Conservation (phyloP, 345 rosid genomes). For the Kandelia obovata region DNA sequence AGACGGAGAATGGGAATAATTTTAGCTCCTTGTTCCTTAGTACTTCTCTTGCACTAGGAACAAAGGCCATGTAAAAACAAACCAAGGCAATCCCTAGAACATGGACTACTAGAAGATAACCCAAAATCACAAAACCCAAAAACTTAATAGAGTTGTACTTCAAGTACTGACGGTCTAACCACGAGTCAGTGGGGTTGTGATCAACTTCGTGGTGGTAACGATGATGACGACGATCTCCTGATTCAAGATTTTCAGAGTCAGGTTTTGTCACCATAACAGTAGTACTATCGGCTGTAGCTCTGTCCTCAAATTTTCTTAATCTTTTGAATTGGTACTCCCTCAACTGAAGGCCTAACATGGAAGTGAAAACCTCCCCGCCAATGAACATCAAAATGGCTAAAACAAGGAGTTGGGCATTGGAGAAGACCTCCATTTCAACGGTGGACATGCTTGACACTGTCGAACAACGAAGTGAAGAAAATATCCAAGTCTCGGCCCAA, state of each 20-base stretch:
- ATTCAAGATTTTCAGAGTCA: too few relatives aligned
- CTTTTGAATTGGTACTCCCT: neutral
- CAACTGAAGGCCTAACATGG: conserved; percentile 36
- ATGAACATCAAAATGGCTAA: conserved; percentile 50
- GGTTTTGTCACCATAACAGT: too few relatives aligned
- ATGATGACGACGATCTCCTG: too few relatives aligned
- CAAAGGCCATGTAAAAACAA: neutral
- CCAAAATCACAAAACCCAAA: neutral
- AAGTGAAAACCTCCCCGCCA: conserved; percentile 64
- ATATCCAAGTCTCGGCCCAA: conserved; percentile 38
- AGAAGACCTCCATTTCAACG: conserved; percentile 73
- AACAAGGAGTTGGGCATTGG: conserved; percentile 52
- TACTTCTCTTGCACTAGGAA: neutral
- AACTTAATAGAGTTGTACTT: neutral
- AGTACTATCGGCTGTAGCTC: too few relatives aligned
- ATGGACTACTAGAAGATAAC: too few relatives aligned
- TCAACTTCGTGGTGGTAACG: too few relatives aligned
- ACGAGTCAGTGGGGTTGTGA: too few relatives aligned
- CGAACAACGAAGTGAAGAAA: conserved; percentile 68
- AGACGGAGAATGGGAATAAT: conserved; percentile 3
- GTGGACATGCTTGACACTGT: conserved; percentile 73
- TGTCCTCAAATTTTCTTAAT: too few relatives aligned
- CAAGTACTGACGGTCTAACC: neutral
- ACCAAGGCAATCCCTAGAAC: too few relatives aligned
- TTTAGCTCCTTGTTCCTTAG: conserved; percentile 8